These are phyloP conservation scores for Tremella mesenterica DNA, from an alignment of 768 basidiomycete species.

Conservation along the genomic window DNA sequence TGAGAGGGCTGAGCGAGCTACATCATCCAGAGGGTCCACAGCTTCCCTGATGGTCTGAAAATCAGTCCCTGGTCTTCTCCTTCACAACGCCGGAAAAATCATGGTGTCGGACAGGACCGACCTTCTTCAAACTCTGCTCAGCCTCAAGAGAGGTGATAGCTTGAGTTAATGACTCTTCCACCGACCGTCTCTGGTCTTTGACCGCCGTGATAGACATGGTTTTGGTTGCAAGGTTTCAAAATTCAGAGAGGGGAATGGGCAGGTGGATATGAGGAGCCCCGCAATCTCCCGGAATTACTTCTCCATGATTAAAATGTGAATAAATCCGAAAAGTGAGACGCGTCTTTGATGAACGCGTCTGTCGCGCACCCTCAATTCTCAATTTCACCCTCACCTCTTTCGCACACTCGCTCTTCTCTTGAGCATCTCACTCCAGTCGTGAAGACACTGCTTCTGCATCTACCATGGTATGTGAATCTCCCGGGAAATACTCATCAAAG, in stretches of 20 bases:
- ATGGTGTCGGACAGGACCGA: slow-evolving; percentile 3
- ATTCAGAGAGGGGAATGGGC: too few species aligned
- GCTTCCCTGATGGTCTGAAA: slow-evolving; percentile 32
- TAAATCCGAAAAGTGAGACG: too few species aligned
- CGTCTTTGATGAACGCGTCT: not conserved
- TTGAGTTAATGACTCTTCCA: slow-evolving; percentile 10
- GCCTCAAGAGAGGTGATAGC: slow-evolving; percentile 31
- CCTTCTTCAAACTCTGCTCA: slow-evolving; percentile 36
- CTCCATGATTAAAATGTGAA: too few species aligned
- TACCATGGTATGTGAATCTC: slow-evolving; percentile 18
- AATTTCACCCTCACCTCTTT: slow-evolving; percentile 1
- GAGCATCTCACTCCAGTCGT: too few species aligned
- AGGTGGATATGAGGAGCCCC: too few species aligned
- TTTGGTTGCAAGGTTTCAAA: too few species aligned
- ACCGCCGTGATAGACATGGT: not conserved
- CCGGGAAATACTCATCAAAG: not conserved
- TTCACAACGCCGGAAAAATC: not conserved
- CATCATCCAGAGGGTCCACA: slow-evolving; percentile 33
- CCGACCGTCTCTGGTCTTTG: slow-evolving; percentile 5
- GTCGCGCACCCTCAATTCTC: slow-evolving; percentile 9
- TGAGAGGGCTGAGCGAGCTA: slow-evolving; percentile 21
- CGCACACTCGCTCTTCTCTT: not conserved
- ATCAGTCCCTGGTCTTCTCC: too few species aligned
- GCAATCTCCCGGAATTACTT: too few species aligned
- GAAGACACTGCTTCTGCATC: too few species aligned